phyloP scores from a whole-genome alignment of 139 green algal genomes.

The Tetradesmus lagerheimii region DNA sequence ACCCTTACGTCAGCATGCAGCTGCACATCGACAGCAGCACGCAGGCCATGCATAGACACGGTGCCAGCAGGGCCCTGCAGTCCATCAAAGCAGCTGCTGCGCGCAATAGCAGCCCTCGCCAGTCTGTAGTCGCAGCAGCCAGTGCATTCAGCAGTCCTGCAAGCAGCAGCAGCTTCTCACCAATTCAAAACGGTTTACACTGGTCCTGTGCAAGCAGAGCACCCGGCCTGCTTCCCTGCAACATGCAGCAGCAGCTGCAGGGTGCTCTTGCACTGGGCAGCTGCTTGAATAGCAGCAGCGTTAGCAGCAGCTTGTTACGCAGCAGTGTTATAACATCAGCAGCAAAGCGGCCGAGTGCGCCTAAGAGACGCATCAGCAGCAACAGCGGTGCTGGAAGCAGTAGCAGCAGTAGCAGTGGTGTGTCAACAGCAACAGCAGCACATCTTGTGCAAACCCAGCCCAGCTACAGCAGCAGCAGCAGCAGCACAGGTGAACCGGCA shows the following conservation, averaged over 20 bases:
- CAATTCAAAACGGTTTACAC: neutral
- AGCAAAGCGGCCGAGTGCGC: neutral
- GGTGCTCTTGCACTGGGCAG: neutral
- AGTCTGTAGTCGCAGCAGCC: neutral
- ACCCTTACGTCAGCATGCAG: neutral
- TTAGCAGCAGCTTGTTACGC: neutral
- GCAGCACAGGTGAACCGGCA: neutral
- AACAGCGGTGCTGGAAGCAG: neutral
- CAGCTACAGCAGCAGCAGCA: neutral
- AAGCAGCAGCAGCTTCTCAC: neutral
- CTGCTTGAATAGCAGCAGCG: neutral
- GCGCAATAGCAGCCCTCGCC: neutral
- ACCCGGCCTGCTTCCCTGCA: neutral
- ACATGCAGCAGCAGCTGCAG: slow-evolving; percentile 1
- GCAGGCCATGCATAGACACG: neutral
- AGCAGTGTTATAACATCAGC: neutral
- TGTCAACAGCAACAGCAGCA: neutral
- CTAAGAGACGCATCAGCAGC: neutral
- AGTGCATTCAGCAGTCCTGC: neutral
- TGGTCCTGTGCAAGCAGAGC: neutral
- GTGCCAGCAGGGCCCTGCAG: neutral
- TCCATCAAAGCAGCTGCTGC: neutral
- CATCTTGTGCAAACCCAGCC: neutral
- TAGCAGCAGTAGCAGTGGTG: neutral
- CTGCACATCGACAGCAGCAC: neutral